Conservation (phyloP, 768 basidiomycete genomes). For the Russula foetens region DNA sequence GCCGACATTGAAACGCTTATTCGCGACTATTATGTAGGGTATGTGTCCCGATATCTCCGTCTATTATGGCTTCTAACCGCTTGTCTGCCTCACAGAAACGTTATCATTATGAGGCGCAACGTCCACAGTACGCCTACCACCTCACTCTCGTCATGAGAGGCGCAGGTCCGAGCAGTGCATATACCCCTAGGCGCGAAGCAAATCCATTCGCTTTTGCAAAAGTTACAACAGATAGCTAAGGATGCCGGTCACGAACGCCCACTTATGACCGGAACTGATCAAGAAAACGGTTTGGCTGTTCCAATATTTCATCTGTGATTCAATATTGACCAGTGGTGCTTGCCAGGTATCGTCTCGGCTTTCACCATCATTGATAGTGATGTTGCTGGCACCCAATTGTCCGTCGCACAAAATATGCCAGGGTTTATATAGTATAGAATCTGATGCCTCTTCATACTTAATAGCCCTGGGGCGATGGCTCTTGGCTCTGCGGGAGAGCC, state of each 20-base stretch:
- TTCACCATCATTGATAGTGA: slow-evolving; percentile 35
- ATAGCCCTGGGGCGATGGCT: slow-evolving; percentile 69
- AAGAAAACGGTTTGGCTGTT: slow-evolving; percentile 54
- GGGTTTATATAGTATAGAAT: not conserved
- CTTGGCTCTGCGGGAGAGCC: slow-evolving; percentile 46
- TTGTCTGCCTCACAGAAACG: slow-evolving; percentile 28
- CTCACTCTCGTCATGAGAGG: not conserved
- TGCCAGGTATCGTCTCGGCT: slow-evolving; percentile 57
- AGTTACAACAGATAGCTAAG: slow-evolving; percentile 48
- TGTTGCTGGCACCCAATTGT: slow-evolving; percentile 61
- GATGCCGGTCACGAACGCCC: slow-evolving; percentile 47
- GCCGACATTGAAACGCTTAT: slow-evolving; percentile 50
- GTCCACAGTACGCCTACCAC: slow-evolving; percentile 37
- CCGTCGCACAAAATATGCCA: slow-evolving; percentile 22
- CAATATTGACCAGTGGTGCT: too few relatives aligned
- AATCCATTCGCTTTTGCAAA: slow-evolving; percentile 37
- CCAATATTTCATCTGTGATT: not conserved
- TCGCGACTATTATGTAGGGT: slow-evolving; percentile 54
- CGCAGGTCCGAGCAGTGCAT: not conserved
- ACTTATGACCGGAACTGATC: slow-evolving; percentile 62
- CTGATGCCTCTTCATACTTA: not conserved
- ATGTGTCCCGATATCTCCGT: slow-evolving; percentile 5
- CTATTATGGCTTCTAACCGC: not conserved
- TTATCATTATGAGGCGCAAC: slow-evolving; percentile 66
- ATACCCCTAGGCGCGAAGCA: slow-evolving; percentile 39